phyloP scores from a whole-genome alignment of 176 grass and related monocot genomes.

The Ananas comosus region DNA sequence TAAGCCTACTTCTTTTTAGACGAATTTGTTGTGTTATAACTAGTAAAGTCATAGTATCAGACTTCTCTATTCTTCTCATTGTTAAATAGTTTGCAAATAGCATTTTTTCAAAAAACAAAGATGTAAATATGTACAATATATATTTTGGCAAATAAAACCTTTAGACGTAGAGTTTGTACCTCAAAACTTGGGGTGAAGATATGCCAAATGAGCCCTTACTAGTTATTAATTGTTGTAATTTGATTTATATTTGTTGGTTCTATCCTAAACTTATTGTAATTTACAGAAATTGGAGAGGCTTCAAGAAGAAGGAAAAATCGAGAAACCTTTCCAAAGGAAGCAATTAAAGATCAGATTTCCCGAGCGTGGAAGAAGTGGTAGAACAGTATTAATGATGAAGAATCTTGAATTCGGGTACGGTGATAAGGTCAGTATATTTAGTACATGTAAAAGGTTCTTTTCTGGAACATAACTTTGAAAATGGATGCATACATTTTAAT shows the following conservation, averaged over 20 bases:
- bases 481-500: too few relatives aligned
- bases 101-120: too few relatives aligned
- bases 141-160: too few relatives aligned
- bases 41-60: too few relatives aligned
- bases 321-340: slow-evolving; percentile 95
- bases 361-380: slow-evolving; percentile 76
- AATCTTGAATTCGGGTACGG: slow-evolving; percentile 76
- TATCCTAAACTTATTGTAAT: slow-evolving; percentile 24
- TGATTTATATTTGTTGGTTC: background rate
- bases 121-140: too few relatives aligned
- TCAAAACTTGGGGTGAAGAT: too few relatives aligned
- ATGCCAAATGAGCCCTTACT: background rate
- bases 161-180: too few relatives aligned
- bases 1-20: too few relatives aligned
- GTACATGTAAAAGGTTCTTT: background rate
- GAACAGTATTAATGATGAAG: slow-evolving; percentile 54
- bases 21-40: too few relatives aligned
- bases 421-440: slow-evolving; percentile 48
- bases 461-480: background rate
- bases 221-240: background rate
- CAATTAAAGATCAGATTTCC: slow-evolving; percentile 96
- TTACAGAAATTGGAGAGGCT: slow-evolving; percentile 95
- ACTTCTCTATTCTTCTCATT: too few relatives aligned
- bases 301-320: slow-evolving; percentile 85
- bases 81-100: too few relatives aligned